These are phyloP conservation scores for Pseudohyphozyma bogoriensis DNA, from an alignment of 768 basidiomycete species.

Conservation along the genomic window DNA sequence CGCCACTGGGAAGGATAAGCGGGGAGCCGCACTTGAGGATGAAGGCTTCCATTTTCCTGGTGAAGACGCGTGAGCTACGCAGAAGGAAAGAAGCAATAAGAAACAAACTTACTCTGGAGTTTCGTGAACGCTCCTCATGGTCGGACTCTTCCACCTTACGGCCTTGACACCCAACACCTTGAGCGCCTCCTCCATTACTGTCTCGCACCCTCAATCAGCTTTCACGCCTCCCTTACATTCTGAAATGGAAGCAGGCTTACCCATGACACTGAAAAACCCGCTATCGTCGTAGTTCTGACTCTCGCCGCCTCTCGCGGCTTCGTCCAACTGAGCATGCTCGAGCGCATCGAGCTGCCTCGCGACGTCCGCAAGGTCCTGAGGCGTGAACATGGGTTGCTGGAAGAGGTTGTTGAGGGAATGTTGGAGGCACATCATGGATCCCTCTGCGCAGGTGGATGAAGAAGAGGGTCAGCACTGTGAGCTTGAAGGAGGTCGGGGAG, in stretches of 20 bases:
- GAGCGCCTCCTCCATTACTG: constrained; percentile 32
- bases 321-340: constrained; percentile 24
- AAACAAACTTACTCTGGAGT: constrained; percentile 25
- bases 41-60: constrained; percentile 26
- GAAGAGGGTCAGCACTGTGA: too few species aligned
- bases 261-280: constrained; percentile 29
- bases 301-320: neutral
- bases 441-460: neutral
- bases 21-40: too few species aligned
- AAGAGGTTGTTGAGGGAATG: constrained; percentile 33
- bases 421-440: constrained; percentile 28
- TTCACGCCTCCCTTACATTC: neutral
- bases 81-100: neutral
- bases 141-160: constrained; percentile 28
- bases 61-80: neutral
- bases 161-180: constrained; percentile 25
- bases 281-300: constrained; percentile 30
- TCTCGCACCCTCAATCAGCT: neutral
- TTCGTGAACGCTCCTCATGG: constrained; percentile 12
- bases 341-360: constrained; percentile 28
- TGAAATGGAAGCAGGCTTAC: neutral
- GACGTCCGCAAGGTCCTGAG: constrained; percentile 29
- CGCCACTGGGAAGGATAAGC: too few species aligned
- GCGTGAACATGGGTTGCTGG: constrained; percentile 27
- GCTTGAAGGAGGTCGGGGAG: neutral